Percentiles rank a stretch among this genome's conserved stretches.
phyloP scores from a whole-genome alignment of 495 filamentous ascomycete species.

The Hypoxylon subgilvum region DNA sequence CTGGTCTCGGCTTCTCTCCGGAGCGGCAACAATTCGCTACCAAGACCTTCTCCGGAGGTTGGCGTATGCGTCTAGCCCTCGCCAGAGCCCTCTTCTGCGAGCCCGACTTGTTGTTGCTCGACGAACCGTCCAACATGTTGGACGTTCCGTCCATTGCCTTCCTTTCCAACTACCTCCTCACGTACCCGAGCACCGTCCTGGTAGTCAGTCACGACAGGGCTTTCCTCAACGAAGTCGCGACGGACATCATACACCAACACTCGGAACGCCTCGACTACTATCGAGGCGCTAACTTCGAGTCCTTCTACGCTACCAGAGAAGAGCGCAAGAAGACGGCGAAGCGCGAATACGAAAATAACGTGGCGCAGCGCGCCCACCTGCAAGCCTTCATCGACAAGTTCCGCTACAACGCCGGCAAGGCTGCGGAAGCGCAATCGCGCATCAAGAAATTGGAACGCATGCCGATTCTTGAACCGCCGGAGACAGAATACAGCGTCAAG shows the following conservation, averaged over 20 bases:
- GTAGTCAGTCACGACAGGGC: constrained; percentile 99
- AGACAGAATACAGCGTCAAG: constrained; percentile 93
- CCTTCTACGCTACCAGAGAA: constrained; percentile 97
- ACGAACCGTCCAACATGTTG: constrained; percentile 99
- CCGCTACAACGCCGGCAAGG: constrained; percentile 98
- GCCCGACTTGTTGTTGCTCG: constrained; percentile 92
- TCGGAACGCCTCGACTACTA: constrained; percentile 98
- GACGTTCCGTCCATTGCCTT: constrained; percentile 99
- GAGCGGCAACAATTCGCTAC: constrained; percentile 93
- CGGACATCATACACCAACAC: constrained; percentile 98
- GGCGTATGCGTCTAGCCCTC: constrained; percentile 96
- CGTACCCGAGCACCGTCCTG: constrained; percentile 91
- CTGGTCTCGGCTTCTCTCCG: constrained; percentile 93
- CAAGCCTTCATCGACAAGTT: constrained; percentile 99
- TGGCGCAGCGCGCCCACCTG: constrained; percentile 88
- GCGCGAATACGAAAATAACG: constrained; percentile 98
- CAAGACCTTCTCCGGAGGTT: constrained; percentile 98
- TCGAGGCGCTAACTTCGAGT: constrained; percentile 95
- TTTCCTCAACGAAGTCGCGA: constrained; percentile 99
- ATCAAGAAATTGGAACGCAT: constrained; percentile 99
- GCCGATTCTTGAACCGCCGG: constrained; percentile 87
- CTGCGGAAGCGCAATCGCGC: constrained; percentile 93
- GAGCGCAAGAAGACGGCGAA: constrained; percentile 95
- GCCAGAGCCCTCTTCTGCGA: constrained; percentile 98
- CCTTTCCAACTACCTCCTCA: constrained; percentile 92